phyloP scores from a whole-genome alignment of 495 filamentous ascomycete species.

The Penicillium odoratum region DNA sequence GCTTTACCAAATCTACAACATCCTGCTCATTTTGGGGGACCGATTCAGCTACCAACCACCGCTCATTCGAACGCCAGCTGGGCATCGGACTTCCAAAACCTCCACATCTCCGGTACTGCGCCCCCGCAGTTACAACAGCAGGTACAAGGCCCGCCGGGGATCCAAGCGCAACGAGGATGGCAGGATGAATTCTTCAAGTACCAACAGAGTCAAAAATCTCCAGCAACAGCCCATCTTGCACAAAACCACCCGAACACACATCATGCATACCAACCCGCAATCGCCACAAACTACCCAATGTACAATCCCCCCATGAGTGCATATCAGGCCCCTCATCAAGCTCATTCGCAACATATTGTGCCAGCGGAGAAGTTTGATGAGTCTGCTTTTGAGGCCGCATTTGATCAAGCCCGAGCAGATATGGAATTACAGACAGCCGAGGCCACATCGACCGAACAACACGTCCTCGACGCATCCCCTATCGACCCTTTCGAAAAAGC shows the following conservation, averaged over 20 bases:
- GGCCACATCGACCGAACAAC: constrained; percentile 11
- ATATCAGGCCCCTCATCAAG: constrained; percentile 28
- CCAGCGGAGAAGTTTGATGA: constrained; percentile 52
- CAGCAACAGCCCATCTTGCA: constrained; percentile 19
- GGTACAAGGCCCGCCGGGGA: constrained; percentile 31
- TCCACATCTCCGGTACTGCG: constrained; percentile 43
- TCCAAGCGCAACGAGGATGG: constrained; percentile 45
- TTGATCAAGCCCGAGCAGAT: constrained; percentile 50
- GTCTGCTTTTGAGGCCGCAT: constrained; percentile 63
- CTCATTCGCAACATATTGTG: constrained; percentile 17
- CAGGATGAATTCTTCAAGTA: constrained; percentile 55
- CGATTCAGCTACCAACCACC: constrained; percentile 15
- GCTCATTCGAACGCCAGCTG: constrained; percentile 34
- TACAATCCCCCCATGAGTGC: constrained; percentile 25
- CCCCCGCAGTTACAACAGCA: constrained; percentile 40
- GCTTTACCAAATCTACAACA: constrained; percentile 24
- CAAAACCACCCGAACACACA: constrained; percentile 26
- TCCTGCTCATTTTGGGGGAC: constrained; percentile 11
- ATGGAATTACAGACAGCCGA: constrained; percentile 34
- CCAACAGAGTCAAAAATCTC: constrained; percentile 30
- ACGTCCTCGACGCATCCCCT: constrained; percentile 11
- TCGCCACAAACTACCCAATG: constrained; percentile 30
- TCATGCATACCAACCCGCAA: constrained; percentile 35
- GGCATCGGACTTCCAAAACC: constrained; percentile 52
- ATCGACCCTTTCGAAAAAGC: constrained; percentile 10